phyloP scores from a whole-genome alignment of 495 filamentous ascomycete genomes.

The Peziza echinospora region DNA sequence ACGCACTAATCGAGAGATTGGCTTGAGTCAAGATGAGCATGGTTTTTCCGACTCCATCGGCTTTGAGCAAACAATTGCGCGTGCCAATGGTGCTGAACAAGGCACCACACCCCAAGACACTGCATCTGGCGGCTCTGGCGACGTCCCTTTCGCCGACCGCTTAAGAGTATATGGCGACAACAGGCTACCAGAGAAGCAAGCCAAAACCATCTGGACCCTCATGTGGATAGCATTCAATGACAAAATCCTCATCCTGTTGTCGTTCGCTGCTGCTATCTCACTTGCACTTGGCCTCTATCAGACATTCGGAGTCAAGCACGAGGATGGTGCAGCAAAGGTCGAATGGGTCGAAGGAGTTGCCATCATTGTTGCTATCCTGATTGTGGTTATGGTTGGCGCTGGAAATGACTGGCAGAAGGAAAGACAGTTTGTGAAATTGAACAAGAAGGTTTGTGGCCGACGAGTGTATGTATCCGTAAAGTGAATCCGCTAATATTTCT shows the following conservation, averaged over 20 bases:
- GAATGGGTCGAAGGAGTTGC: slow-evolving; percentile 63
- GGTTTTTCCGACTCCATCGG: slow-evolving; percentile 38
- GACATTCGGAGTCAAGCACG: slow-evolving; percentile 26
- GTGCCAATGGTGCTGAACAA: slow-evolving; percentile 5
- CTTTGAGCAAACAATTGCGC: slow-evolving; percentile 41
- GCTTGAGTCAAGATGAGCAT: slow-evolving; percentile 56
- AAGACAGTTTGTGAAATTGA: slow-evolving; percentile 44
- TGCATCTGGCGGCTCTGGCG: slow-evolving; percentile 5
- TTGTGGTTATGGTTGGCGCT: slow-evolving; percentile 46
- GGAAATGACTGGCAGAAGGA: slow-evolving; percentile 56
- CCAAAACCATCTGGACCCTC: slow-evolving; percentile 47
- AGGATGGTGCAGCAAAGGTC: slow-evolving; percentile 28
- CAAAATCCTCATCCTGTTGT: slow-evolving; percentile 60
- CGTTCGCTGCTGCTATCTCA: slow-evolving; percentile 57
- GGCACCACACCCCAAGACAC: slow-evolving; percentile 6
- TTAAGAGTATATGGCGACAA: slow-evolving; percentile 50
- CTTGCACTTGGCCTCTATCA: slow-evolving; percentile 55
- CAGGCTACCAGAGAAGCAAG: slow-evolving; percentile 44
- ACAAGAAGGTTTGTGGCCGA: slow-evolving; percentile 29
- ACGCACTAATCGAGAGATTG: slow-evolving; percentile 41
- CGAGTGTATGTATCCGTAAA: too few relatives aligned
- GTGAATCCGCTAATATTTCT: too few relatives aligned
- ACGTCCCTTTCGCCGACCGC: slow-evolving; percentile 20
- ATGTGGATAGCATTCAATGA: slow-evolving; percentile 74
- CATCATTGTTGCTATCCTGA: slow-evolving; percentile 47